Evolutionary conservation across 768 basidiomycete genomes (phyloP).

Genomic region (Tylopilus vinaceipallidus): DNA sequence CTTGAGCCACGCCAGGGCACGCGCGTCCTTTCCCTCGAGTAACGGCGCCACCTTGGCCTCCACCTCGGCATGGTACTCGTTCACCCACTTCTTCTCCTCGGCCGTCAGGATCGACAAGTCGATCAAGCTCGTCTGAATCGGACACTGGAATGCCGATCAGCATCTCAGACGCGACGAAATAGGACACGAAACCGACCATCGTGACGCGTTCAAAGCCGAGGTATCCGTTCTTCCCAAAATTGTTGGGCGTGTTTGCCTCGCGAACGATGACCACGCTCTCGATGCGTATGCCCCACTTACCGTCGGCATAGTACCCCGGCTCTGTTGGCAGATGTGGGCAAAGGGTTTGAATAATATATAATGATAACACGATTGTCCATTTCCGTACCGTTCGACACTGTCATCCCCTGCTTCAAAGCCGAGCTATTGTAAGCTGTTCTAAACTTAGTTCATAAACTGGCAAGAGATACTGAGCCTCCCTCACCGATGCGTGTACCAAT

Average conservation of each 20-base stretch:
- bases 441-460: not conserved
- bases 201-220: constrained; percentile 86
- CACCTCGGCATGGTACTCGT: constrained; percentile 79
- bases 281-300: constrained; percentile 87
- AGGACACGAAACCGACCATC: constrained; percentile 52
- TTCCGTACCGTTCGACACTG: constrained; percentile 71
- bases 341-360: not conserved
- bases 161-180: not conserved
- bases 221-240: constrained; percentile 81
- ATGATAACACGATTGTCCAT: not conserved
- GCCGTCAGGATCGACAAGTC: constrained; percentile 57
- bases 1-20: constrained; percentile 26
- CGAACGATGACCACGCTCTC: constrained; percentile 85
- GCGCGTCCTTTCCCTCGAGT: constrained; percentile 40
- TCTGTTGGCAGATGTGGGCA: constrained; percentile 39
- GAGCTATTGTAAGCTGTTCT: constrained; percentile 62
- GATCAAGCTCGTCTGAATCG: constrained; percentile 84
- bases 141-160: constrained; percentile 44
- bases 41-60: constrained; percentile 52
- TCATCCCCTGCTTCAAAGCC: constrained; percentile 80
- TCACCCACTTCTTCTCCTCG: constrained; percentile 79
- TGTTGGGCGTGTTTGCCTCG: constrained; percentile 66
- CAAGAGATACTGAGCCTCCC: not conserved
- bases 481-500: constrained; percentile 44
- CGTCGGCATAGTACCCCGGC: constrained; percentile 91